These are phyloP conservation scores for Melampsora larici-populina DNA, from an alignment of 1,284 basidiomycete species.

Conservation along the genomic window DNA sequence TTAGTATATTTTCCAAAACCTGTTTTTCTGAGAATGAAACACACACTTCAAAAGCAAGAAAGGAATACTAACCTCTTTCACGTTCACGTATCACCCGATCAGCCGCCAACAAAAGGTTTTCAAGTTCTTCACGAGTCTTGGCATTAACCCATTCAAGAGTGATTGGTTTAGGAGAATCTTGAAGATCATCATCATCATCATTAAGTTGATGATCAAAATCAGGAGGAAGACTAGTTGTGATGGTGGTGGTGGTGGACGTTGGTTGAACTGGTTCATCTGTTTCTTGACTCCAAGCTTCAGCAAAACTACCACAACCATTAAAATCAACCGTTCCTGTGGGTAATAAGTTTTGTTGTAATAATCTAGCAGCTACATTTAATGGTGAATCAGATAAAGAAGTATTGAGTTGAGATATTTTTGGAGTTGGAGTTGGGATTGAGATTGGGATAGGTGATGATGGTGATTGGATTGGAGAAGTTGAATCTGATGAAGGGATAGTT, in stretches of 20 bases:
- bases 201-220: background rate
- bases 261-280: no score
- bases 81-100: constrained; percentile 68
- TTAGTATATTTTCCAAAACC: no score
- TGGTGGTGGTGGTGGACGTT: no score
- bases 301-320: constrained; percentile 18
- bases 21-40: no score
- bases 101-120: constrained; percentile 49
- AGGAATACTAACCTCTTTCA: constrained; percentile 63
- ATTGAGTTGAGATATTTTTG: background rate
- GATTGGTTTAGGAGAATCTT: constrained; percentile 67
- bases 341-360: constrained; percentile 9
- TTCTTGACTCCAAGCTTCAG: constrained; percentile 23
- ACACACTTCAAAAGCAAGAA: background rate
- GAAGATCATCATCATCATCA: constrained; percentile 52
- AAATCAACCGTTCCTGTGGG: constrained; percentile 11
- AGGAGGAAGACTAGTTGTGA: background rate
- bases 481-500: background rate
- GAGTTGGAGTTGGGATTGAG: constrained; percentile 4
- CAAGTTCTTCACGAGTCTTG: constrained; percentile 46
- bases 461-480: background rate
- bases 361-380: constrained; percentile 8
- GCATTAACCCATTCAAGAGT: constrained; percentile 59
- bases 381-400: constrained; percentile 29
- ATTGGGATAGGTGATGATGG: background rate